A percentile compares a stretch with the other conserved stretches of the same genome.
Evolutionary conservation across 495 filamentous ascomycete genomes (phyloP).

Genomic region (Talaromyces wortmannii): DNA sequence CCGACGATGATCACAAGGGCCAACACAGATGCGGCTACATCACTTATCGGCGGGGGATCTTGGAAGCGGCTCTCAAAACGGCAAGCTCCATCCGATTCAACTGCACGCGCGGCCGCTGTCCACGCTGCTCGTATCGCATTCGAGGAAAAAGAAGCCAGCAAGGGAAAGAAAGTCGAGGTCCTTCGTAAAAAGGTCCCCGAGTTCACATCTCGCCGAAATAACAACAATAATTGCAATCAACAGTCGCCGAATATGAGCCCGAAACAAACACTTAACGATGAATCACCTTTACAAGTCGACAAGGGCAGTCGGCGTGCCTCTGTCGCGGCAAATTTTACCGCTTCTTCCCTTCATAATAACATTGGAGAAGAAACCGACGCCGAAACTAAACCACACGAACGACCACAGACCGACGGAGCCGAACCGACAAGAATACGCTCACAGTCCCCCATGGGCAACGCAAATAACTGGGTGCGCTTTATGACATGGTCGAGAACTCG

Average conservation of each 20-base stretch:
- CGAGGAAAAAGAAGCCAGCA: conserved; percentile 52
- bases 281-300: too few species aligned
- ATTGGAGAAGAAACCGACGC: too few species aligned
- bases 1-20: neutral
- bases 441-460: conserved; percentile 15
- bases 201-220: conserved; percentile 6
- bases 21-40: neutral
- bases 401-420: conserved; percentile 2
- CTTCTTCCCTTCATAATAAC: too few species aligned
- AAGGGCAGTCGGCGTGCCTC: too few species aligned
- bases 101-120: conserved; percentile 31
- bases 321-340: too few species aligned
- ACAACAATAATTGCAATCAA: conserved; percentile 24
- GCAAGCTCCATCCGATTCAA: conserved; percentile 23
- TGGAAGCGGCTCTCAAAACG: neutral
- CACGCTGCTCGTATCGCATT: conserved; percentile 51
- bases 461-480: conserved; percentile 40
- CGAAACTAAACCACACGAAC: neutral
- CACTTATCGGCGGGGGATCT: neutral
- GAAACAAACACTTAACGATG: neutral
- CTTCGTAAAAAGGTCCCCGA: conserved; percentile 36
- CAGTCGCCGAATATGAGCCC: neutral
- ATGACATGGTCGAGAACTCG: conserved; percentile 42
- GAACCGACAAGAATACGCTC: conserved; percentile 24
- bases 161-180: conserved; percentile 47